Evolutionary conservation across 2,329 filamentous ascomycete genomes (phyloP).

Genomic region (Fusarium sp.): DNA sequence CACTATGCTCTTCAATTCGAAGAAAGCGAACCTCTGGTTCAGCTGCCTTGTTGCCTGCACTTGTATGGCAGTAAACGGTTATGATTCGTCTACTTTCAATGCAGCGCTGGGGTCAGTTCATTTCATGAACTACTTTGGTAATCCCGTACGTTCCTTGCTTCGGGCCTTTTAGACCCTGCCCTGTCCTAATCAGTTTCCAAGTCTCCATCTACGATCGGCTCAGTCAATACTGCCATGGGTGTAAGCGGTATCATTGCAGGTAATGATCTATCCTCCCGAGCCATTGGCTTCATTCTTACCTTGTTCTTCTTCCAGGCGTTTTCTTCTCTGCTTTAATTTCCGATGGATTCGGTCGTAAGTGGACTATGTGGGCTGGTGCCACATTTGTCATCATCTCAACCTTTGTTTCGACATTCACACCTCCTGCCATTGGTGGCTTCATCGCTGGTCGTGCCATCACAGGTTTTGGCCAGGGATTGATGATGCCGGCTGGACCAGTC

Average conservation of each 20-base stretch:
- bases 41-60: conserved; percentile 8
- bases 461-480: conserved; percentile 75
- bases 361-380: conserved; percentile 3
- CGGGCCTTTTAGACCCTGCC: not conserved
- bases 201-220: conserved; percentile 11
- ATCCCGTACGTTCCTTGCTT: not conserved
- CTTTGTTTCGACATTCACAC: conserved; percentile 7
- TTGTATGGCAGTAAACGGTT: conserved; percentile 7
- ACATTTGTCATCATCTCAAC: not conserved
- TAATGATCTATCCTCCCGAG: not conserved
- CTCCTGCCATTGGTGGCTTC: conserved; percentile 65
- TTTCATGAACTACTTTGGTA: conserved; percentile 16
- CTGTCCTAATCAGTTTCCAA: not conserved
- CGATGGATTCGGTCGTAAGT: conserved; percentile 6
- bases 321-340: not conserved
- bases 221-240: conserved; percentile 3
- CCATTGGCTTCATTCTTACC: not conserved
- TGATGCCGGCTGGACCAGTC: conserved; percentile 72
- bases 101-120: conserved; percentile 7
- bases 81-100: conserved; percentile 16
- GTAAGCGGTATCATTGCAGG: not conserved
- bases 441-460: conserved; percentile 75
- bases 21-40: conserved; percentile 15
- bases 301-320: not conserved
- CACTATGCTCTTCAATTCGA: conserved; percentile 4